These are phyloP conservation scores for Candida nitratophila DNA, from an alignment of 805 yeast genomes.

Conservation along the genomic window DNA sequence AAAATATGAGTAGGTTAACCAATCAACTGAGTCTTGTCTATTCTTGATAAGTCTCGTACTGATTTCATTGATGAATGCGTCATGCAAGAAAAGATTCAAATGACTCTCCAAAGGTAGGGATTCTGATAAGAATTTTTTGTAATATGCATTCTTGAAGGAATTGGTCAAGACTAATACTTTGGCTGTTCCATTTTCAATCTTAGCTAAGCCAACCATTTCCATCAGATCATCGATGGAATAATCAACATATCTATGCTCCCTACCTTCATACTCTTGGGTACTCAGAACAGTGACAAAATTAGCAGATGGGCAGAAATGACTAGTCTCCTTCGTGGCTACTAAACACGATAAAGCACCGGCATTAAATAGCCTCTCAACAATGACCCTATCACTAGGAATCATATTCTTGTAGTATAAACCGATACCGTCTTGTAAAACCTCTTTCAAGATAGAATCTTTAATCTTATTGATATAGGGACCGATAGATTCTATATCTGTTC, in stretches of 20 bases:
- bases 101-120: conserved; percentile 83
- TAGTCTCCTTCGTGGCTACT: conserved; percentile 55
- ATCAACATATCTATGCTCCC: conserved; percentile 62
- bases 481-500: conserved; percentile 31
- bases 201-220: conserved; percentile 55
- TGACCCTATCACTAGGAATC: conserved; percentile 43
- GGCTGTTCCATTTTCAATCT: conserved; percentile 24
- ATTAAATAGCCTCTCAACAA: conserved; percentile 46
- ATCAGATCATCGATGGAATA: conserved; percentile 58
- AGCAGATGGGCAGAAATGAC: conserved; percentile 43
- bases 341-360: conserved; percentile 47
- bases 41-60: conserved; percentile 52
- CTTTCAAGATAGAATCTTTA: conserved; percentile 37
- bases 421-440: conserved; percentile 48
- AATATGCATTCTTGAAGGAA: conserved; percentile 49
- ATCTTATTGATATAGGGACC: conserved; percentile 36
- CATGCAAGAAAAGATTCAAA: conserved; percentile 51
- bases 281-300: conserved; percentile 57
- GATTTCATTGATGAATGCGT: conserved; percentile 68
- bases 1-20: conserved; percentile 80
- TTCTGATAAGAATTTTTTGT: conserved; percentile 61
- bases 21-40: conserved; percentile 84
- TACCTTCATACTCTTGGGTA: conserved; percentile 66
- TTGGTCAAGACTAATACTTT: conserved; percentile 52
- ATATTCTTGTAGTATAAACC: conserved; percentile 58